phyloP scores from a whole-genome alignment of 306 rosid species.

The Lathyrus aphaca region DNA sequence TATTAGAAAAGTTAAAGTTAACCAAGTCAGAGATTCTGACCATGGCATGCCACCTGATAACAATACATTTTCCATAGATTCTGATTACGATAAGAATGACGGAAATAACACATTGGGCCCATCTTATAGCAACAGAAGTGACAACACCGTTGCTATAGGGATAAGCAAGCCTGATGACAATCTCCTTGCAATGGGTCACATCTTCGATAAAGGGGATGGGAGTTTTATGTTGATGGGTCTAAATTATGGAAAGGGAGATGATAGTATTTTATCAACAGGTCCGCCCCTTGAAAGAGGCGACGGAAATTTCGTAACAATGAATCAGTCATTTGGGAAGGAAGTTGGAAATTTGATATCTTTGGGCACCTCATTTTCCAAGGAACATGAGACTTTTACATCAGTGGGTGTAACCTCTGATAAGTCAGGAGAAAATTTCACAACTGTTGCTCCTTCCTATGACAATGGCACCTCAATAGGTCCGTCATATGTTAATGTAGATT shows the following conservation, averaged over 20 bases:
- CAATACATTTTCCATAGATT: conserved; percentile 53
- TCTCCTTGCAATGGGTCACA: conserved; percentile 64
- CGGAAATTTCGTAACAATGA: conserved; percentile 74
- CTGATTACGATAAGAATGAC: conserved; percentile 57
- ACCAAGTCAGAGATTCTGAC: conserved; percentile 87
- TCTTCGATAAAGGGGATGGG: conserved; percentile 68
- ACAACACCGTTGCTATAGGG: conserved; percentile 52
- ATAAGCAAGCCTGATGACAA: conserved; percentile 57
- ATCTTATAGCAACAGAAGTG: conserved; percentile 53
- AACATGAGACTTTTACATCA: conserved; percentile 62
- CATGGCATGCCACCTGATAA: conserved; percentile 56
- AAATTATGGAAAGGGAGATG: conserved; percentile 67
- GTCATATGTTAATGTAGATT: conserved; percentile 59
- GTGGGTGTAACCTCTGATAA: conserved; percentile 63
- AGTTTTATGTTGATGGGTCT: conserved; percentile 71
- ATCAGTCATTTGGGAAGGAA: conserved; percentile 76
- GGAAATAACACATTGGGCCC: conserved; percentile 61
- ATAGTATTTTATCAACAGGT: conserved; percentile 60
- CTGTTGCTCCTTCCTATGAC: conserved; percentile 58
- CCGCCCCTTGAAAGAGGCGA: conserved; percentile 69
- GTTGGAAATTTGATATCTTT: conserved; percentile 61
- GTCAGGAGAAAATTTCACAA: conserved; percentile 62
- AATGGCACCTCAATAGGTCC: conserved; percentile 65
- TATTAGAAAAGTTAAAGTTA: conserved; percentile 88
- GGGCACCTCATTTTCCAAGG: conserved; percentile 69